Conservation (phyloP, 257 asterid genomes). For the Solanum rostratum region DNA sequence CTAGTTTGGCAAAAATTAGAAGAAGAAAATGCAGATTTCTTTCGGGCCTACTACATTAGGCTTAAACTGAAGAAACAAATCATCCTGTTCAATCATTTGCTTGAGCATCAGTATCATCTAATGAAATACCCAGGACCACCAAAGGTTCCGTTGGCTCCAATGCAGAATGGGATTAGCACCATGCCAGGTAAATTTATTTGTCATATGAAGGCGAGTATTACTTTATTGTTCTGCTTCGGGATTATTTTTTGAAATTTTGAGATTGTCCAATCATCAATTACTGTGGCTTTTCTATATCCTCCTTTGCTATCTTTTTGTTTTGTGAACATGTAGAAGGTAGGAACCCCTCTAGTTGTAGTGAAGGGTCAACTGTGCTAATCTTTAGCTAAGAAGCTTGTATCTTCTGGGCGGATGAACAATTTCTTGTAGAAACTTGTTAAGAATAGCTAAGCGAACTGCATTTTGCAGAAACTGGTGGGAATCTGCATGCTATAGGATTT, state of each 20-base stretch:
- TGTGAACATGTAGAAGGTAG: neutral
- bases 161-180: constrained; percentile 22
- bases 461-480: neutral
- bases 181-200: constrained; percentile 26
- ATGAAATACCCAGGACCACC: constrained; percentile 34
- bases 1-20: constrained; percentile 49
- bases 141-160: constrained; percentile 27
- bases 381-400: neutral
- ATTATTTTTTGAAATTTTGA: neutral
- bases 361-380: neutral
- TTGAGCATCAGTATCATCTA: constrained; percentile 34
- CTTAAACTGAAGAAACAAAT: constrained; percentile 42
- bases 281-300: neutral
- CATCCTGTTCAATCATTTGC: constrained; percentile 39
- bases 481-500: neutral
- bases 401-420: neutral
- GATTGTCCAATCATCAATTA: neutral
- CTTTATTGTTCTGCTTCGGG: neutral
- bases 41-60: constrained; percentile 38
- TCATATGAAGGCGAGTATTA: neutral
- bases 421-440: neutral
- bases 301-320: neutral
- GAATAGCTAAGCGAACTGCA: neutral
- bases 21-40: constrained; percentile 40
- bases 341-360: neutral